Evolutionary conservation across 768 basidiomycete species (phyloP), one percentile per base, ranked within the genome.

Genomic region (Tremella fuciformis): DNA sequence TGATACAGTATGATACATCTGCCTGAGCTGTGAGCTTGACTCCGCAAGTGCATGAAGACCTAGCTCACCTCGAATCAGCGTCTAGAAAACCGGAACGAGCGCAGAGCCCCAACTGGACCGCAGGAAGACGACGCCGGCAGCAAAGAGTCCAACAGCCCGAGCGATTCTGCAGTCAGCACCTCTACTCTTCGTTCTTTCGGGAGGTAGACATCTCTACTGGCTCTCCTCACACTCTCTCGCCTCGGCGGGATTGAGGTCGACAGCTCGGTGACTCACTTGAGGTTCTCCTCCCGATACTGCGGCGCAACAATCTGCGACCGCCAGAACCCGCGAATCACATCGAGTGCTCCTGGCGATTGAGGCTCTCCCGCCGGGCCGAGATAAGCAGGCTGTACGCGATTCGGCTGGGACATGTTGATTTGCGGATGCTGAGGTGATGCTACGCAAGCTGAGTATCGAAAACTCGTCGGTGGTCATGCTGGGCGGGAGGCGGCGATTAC

Each of bases 91-190:
- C 4, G 66, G 66, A 7, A 67, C 59, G 15, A 67, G 58, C 8
- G 63, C 63, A 16, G 51, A 55, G 39, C 62, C 60, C 29, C 60
- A 22, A 22, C 55, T 49, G 26, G 63, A 65, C 54, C 67, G 55
- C 18, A 69, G 62, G 50, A 69, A 66, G 13, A 50, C 62, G 18
- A 69, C 62, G 21, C 67, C 67, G 9, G 58, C 55, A 54, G 63
- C 50, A 59, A 69, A 69, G 54, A 69, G 53, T 11, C 52, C 50
- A 13, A 64, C 56, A 2, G 67, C 67, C 50, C 62, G 58, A 21
- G 61, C 56, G 47, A 69, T 69, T 24, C 67, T 69, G 53, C 7
- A 49, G 19, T 15, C 22, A 46, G 42, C 42, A 46, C n/a, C 15
- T 46, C 22, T 46, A 6, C n/a, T 4, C 42, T 46, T 46, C n/a